Evolutionary conservation across 2,329 filamentous ascomycete genomes (phyloP).

Genomic region (Xylaria sp.): DNA sequence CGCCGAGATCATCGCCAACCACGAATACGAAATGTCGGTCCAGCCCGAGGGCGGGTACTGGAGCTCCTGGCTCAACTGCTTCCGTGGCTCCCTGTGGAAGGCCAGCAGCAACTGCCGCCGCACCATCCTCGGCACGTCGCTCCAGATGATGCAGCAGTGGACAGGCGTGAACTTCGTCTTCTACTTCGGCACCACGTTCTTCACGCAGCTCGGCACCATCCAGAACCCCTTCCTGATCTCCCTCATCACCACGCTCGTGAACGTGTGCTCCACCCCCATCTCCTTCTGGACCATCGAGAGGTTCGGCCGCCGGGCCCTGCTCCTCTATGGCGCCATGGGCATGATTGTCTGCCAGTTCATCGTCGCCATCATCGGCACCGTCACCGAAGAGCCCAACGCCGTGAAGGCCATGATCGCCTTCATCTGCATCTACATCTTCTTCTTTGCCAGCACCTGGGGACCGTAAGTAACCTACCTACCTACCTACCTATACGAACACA

Average conservation of each 20-base stretch:
- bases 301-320: constrained; percentile 77
- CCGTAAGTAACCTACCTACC: constrained; percentile 38
- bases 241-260: constrained; percentile 85
- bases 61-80: constrained; percentile 69
- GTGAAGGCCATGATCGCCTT: constrained; percentile 78
- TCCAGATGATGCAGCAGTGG: constrained; percentile 82
- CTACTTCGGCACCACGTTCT: constrained; percentile 84
- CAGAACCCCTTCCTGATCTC: constrained; percentile 79
- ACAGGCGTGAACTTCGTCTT: constrained; percentile 91
- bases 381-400: constrained; percentile 52
- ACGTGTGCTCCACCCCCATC: constrained; percentile 81
- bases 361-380: constrained; percentile 71
- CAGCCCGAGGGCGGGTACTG: constrained; percentile 68
- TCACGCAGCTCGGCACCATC: constrained; percentile 76
- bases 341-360: constrained; percentile 90
- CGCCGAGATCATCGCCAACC: constrained; percentile 84
- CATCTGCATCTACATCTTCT: constrained; percentile 92
- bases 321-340: constrained; percentile 76
- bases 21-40: constrained; percentile 77
- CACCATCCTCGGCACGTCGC: constrained; percentile 70
- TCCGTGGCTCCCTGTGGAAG: constrained; percentile 64
- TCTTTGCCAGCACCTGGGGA: constrained; percentile 91
- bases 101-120: constrained; percentile 70
- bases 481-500: too few relatives aligned
- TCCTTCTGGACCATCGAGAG: constrained; percentile 87